A percentile compares a stretch with the other conserved stretches of the same genome.
These are phyloP conservation scores for Scutellaria baicalensis DNA, from an alignment of 257 asterid genomes.

Conservation along the genomic window DNA sequence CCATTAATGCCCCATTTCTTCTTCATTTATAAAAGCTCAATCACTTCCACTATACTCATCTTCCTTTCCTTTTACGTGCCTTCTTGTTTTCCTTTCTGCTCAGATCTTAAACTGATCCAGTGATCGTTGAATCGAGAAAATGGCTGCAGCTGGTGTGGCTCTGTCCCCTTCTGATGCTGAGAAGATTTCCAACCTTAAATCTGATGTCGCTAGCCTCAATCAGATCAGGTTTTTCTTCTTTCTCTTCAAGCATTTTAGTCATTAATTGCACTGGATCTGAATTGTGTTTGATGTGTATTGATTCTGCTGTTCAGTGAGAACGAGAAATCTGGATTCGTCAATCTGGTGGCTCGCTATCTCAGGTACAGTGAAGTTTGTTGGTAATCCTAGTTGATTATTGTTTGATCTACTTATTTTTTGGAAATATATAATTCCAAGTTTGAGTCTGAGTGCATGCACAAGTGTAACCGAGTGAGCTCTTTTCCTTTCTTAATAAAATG, in stretches of 20 bases:
- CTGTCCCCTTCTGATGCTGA: constrained; percentile 50
- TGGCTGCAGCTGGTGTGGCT: constrained; percentile 40
- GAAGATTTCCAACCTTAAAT: constrained; percentile 58
- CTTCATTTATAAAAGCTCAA: not conserved
- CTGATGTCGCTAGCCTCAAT: constrained; percentile 50
- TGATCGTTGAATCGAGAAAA: not conserved
- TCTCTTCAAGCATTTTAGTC: not conserved
- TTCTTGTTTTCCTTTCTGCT: not conserved
- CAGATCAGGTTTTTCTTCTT: constrained; percentile 58
- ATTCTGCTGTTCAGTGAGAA: constrained; percentile 47
- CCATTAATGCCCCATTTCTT: not conserved
- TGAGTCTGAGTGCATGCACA: constrained; percentile 3
- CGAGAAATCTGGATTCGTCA: constrained; percentile 82
- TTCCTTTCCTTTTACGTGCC: constrained; percentile 2
- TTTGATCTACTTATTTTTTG: not conserved
- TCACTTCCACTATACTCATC: not conserved
- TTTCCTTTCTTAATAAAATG: too few relatives aligned
- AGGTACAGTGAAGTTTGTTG: constrained; percentile 39
- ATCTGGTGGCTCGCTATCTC: constrained; percentile 75
- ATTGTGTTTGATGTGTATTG: not conserved
- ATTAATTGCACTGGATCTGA: constrained; percentile 17
- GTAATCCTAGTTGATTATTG: not conserved
- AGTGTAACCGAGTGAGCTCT: constrained; percentile 5
- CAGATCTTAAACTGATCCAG: constrained; percentile 26
- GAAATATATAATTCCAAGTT: not conserved